Conservation (phyloP, 1,284 basidiomycete genomes). For the Ceratobasidium theobromae region DNA sequence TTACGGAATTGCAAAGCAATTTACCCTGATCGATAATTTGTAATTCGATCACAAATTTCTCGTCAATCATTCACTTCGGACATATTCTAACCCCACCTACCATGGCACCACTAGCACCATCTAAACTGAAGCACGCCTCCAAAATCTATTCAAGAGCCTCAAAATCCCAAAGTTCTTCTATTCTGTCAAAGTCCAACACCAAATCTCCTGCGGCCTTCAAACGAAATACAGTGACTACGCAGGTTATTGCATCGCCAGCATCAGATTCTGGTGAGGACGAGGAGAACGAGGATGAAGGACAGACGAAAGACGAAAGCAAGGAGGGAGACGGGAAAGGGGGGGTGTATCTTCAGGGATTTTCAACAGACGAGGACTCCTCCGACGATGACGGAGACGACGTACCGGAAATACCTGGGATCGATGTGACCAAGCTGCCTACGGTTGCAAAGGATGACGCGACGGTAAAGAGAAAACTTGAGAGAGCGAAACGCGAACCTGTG, state of each 20-base stretch:
- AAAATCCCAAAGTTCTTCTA: slow-evolving; percentile 8
- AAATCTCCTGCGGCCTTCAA: slow-evolving; percentile 20
- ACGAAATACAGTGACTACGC: neutral
- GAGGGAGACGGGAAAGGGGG: slow-evolving; percentile 46
- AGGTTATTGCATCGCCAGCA: slow-evolving; percentile 14
- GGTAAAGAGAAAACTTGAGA: slow-evolving; percentile 78
- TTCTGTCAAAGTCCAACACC: slow-evolving; percentile 33
- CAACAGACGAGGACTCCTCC: slow-evolving; percentile 71
- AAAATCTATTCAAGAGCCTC: slow-evolving; percentile 19
- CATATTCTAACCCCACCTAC: slow-evolving; percentile 42
- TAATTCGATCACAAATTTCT: slow-evolving; percentile 13
- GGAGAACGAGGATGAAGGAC: slow-evolving; percentile 36
- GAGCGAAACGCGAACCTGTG: slow-evolving; percentile 78
- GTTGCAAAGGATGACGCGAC: slow-evolving; percentile 81
- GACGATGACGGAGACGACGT: slow-evolving; percentile 65
- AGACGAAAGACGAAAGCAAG: too few species aligned
- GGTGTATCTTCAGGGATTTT: slow-evolving; percentile 67
- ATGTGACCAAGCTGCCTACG: slow-evolving; percentile 73
- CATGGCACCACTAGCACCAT: slow-evolving; percentile 43
- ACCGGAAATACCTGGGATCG: slow-evolving; percentile 46
- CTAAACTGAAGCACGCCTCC: slow-evolving; percentile 34
- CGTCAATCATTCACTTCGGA: neutral
- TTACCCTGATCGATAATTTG: neutral
- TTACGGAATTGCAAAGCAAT: neutral
- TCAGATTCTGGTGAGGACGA: slow-evolving; percentile 36